phyloP scores from a whole-genome alignment of 441 rosid species.

The Metrosideros polymorpha region DNA sequence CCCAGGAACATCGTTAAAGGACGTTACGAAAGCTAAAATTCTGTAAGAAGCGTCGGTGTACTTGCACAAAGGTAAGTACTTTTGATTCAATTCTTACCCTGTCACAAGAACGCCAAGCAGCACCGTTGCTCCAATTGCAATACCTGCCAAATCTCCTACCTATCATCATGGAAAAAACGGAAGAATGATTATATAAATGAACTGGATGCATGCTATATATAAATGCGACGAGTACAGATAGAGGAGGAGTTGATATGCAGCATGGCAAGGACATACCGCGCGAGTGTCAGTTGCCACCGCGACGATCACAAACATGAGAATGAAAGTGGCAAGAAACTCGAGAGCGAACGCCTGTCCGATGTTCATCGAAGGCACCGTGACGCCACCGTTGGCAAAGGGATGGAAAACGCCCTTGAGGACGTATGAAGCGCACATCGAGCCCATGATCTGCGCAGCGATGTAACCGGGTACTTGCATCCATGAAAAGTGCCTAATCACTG shows the following conservation, averaged over 20 bases:
- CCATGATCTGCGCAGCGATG: not conserved
- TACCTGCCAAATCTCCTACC: slow-evolving; percentile 6
- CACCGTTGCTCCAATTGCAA: slow-evolving; percentile 1
- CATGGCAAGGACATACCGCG: not conserved
- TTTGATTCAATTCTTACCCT: not conserved
- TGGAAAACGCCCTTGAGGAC: not conserved
- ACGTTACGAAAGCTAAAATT: not conserved
- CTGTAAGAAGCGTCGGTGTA: not conserved
- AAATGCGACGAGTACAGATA: not conserved
- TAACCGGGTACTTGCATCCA: not conserved
- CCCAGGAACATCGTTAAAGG: not conserved
- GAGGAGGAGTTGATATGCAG: not conserved
- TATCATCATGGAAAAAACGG: not conserved
- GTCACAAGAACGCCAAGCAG: slow-evolving; percentile 3
- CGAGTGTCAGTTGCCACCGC: not conserved
- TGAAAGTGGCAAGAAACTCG: slow-evolving; percentile 1
- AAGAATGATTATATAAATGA: not conserved
- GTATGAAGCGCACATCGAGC: not conserved
- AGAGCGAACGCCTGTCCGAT: not conserved
- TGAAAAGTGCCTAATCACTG: not conserved
- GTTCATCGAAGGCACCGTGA: not conserved
- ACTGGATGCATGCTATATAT: not conserved
- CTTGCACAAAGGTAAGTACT: not conserved
- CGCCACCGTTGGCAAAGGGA: not conserved
- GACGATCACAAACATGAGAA: not conserved